Evolutionary conservation across 2,329 filamentous ascomycete species (phyloP), one percentile per base, ranked within the genome.

Genomic region (Apiospora arundinis): DNA sequence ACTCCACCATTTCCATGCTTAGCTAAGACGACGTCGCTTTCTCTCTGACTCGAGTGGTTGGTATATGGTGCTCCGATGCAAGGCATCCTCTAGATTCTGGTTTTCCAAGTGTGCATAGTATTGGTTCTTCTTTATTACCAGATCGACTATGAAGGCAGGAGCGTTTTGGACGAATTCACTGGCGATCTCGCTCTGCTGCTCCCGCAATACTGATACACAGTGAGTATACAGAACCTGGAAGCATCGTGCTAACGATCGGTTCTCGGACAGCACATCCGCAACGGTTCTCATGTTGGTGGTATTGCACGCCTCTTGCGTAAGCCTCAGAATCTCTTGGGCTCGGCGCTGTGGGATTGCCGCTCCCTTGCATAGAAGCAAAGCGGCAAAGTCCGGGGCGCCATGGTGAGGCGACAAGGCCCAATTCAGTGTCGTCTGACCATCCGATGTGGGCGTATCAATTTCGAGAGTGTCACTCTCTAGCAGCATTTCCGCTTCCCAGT

Each of bases 361-460:
- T 25, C n/a, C n/a, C n/a, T n/a, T n/a, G n/a, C n/a, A n/a, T n/a
- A n/a, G n/a, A n/a, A n/a, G n/a, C n/a, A n/a, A 52, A 52, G 48
- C 48, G 48, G 48, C 48, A 52, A 52, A 52, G 48, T 52, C 48
- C 48, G 48, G 48, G 7, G 48, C 48, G 23, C 48, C 48, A 52
- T 52, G 48, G 23, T 52, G 48, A 52, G 48, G 48, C 23, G 48
- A 52, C 48, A 52, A 52, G 48, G 48, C 48, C 48, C 48, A 52
- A 52, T 16, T 52, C 9, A 52, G 48, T 12, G 48, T 52, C 48
- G 48, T 28, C 48, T 52, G 48, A 52, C 48, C 23, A 52, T 52
- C 48, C 48, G 48, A 52, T 52, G 48, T 52, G 48, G 48, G 48
- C 7, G 48, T 52, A 52, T 52, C 48, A 52, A 52, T 52, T 12